A percentile compares a stretch with the other conserved stretches of the same genome.
Conservation (phyloP, 2,329 filamentous ascomycete genomes). For the Bipolaris gigantea region DNA sequence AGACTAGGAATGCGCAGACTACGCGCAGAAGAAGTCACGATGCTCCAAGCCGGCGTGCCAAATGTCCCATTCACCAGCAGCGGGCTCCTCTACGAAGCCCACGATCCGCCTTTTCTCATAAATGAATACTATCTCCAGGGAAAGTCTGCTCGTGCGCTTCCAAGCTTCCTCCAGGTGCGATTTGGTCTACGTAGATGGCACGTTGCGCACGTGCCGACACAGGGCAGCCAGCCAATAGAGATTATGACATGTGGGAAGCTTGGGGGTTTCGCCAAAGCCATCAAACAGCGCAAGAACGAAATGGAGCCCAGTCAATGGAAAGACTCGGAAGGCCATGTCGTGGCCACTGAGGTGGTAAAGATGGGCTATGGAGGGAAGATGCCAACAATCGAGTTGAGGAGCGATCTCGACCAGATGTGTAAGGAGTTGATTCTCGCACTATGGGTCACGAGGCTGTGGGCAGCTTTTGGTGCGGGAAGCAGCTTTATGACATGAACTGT, state of each 20-base stretch:
- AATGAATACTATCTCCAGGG: conserved; percentile 29
- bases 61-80: conserved; percentile 25
- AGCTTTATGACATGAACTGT: conserved; percentile 1
- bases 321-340: conserved; percentile 21
- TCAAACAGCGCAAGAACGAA: conserved; percentile 22
- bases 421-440: conserved; percentile 28
- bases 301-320: conserved; percentile 26
- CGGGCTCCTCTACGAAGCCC: conserved; percentile 28
- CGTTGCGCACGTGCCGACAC: conserved; percentile 18
- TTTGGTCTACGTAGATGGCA: conserved; percentile 24
- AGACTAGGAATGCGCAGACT: conserved; percentile 27
- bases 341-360: conserved; percentile 27
- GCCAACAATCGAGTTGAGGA: conserved; percentile 26
- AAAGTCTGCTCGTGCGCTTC: conserved; percentile 15
- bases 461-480: conserved; percentile 24
- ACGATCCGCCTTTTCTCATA: conserved; percentile 25
- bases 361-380: conserved; percentile 19
- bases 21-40: conserved; percentile 22
- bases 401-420: conserved; percentile 27
- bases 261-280: conserved; percentile 12
- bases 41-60: conserved; percentile 15
- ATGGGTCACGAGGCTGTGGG: conserved; percentile 31
- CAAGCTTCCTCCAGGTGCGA: conserved; percentile 24
- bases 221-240: conserved; percentile 14
- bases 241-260: conserved; percentile 29